A percentile compares a stretch with the other conserved stretches of the same genome.
Evolutionary conservation across 164 flowering plant species (phyloP).

Genomic region (Aristolochia fimbriata): DNA sequence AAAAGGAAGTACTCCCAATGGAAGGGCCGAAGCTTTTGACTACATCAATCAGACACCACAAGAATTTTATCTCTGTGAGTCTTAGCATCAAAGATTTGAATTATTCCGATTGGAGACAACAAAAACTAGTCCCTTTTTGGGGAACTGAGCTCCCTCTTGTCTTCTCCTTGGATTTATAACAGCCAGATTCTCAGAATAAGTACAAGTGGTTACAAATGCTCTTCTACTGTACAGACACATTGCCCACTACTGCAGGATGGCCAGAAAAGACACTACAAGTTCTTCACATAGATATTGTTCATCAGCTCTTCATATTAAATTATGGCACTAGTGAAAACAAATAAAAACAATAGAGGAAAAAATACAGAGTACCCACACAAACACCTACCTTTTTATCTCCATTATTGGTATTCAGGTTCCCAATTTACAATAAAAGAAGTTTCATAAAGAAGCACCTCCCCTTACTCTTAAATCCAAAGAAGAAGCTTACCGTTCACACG

Average conservation of each 20-base stretch:
- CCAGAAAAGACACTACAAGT: conserved; percentile 10
- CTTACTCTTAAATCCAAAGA: conserved; percentile 11
- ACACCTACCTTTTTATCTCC: conserved; percentile 15
- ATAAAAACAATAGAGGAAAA: conserved; percentile 3
- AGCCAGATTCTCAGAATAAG: conserved; percentile 21
- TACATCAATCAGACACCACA: conserved; percentile 30
- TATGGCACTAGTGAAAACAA: not conserved
- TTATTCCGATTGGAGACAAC: conserved; percentile 6
- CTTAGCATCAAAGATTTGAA: conserved; percentile 11
- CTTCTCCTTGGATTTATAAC: conserved; percentile 11
- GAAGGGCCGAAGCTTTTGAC: conserved; percentile 20
- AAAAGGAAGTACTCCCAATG: not conserved
- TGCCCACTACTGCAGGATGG: conserved; percentile 19
- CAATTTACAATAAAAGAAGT: not conserved
- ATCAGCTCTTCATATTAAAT: not conserved
- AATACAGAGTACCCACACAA: conserved; percentile 6
- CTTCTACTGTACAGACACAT: conserved; percentile 18
- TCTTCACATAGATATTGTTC: conserved; percentile 16
- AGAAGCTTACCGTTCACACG: conserved; percentile 16
- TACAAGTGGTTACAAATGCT: conserved; percentile 23
- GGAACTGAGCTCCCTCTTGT: conserved; percentile 13
- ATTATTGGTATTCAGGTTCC: conserved; percentile 18
- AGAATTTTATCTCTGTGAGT: conserved; percentile 22
- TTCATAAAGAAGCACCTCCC: conserved; percentile 7
- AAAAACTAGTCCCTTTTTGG: conserved; percentile 13